A percentile compares a stretch with the other conserved stretches of the same genome.
phyloP scores from a whole-genome alignment of 1,139 yeast species.

The Zygosaccharomyces pseudobailii region DNA sequence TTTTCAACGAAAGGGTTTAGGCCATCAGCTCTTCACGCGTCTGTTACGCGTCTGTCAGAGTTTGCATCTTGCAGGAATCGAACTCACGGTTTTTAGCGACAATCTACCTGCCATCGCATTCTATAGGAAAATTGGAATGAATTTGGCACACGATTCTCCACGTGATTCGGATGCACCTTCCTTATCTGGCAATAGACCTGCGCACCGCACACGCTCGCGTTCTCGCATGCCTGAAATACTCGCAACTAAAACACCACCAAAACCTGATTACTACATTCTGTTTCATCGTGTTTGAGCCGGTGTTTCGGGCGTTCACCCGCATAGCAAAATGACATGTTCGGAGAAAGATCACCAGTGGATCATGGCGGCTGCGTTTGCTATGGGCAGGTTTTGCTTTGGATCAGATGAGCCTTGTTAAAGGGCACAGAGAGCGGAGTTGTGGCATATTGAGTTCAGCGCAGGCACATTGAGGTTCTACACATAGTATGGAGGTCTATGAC shows the following conservation, averaged over 20 bases:
- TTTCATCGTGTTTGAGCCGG: slow-evolving; percentile 1
- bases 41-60: neutral
- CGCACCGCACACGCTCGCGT: slow-evolving; percentile 1
- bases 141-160: slow-evolving; percentile 23
- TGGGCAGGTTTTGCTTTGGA: slow-evolving; percentile 2
- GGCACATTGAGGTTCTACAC: neutral
- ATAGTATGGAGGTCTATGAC: slow-evolving; percentile 2
- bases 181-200: neutral
- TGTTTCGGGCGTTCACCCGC: neutral
- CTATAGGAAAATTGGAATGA: slow-evolving; percentile 22
- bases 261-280: slow-evolving; percentile 1
- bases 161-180: slow-evolving; percentile 5
- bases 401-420: slow-evolving; percentile 1
- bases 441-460: neutral
- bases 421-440: slow-evolving; percentile 1
- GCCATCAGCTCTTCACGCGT: slow-evolving; percentile 12
- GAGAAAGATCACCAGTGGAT: neutral
- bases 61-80: slow-evolving; percentile 18
- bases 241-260: neutral
- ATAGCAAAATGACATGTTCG: neutral
- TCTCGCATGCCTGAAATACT: slow-evolving; percentile 6
- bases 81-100: slow-evolving; percentile 30
- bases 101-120: slow-evolving; percentile 24
- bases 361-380: slow-evolving; percentile 2
- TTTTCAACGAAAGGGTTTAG: slow-evolving; percentile 19